Evolutionary conservation across 2,329 filamentous ascomycete genomes (phyloP).

Genomic region (Aspergillus novofumigatus): DNA sequence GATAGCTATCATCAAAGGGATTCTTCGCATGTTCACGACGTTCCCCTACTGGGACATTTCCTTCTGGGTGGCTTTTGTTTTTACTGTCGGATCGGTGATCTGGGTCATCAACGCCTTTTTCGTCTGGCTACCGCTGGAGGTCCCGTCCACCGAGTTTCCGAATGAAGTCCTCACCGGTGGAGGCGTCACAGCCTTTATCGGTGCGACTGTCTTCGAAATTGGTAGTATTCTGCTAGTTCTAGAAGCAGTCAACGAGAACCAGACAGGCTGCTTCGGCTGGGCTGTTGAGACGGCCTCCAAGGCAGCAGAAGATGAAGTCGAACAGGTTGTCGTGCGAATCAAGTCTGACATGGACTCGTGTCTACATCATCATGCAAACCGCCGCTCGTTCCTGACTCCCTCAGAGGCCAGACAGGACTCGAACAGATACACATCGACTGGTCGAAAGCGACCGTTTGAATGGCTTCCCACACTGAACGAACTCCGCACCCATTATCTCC

Average conservation of each 20-base stretch:
- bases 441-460: slow-evolving; percentile 42
- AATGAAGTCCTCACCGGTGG: slow-evolving; percentile 53
- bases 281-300: slow-evolving; percentile 53
- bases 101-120: slow-evolving; percentile 63
- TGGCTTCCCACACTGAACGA: slow-evolving; percentile 60
- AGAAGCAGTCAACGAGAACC: slow-evolving; percentile 66
- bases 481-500: slow-evolving; percentile 56
- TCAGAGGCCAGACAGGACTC: not conserved
- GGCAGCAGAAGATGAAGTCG: slow-evolving; percentile 17
- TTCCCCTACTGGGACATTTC: slow-evolving; percentile 57
- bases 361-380: slow-evolving; percentile 41
- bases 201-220: slow-evolving; percentile 63
- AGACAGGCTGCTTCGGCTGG: slow-evolving; percentile 65
- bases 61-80: slow-evolving; percentile 51
- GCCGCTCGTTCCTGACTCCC: slow-evolving; percentile 18
- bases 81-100: slow-evolving; percentile 51
- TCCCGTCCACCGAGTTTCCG: slow-evolving; percentile 51
- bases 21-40: slow-evolving; percentile 47
- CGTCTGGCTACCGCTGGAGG: slow-evolving; percentile 56
- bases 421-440: not conserved
- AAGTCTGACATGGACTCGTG: slow-evolving; percentile 24
- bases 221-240: slow-evolving; percentile 61
- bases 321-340: slow-evolving; percentile 9
- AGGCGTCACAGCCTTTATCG: slow-evolving; percentile 62
- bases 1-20: slow-evolving; percentile 30